Evolutionary conservation across 2,329 filamentous ascomycete species (phyloP), one percentile per base, ranked within the genome.

Genomic region (Hortaea sp.): DNA sequence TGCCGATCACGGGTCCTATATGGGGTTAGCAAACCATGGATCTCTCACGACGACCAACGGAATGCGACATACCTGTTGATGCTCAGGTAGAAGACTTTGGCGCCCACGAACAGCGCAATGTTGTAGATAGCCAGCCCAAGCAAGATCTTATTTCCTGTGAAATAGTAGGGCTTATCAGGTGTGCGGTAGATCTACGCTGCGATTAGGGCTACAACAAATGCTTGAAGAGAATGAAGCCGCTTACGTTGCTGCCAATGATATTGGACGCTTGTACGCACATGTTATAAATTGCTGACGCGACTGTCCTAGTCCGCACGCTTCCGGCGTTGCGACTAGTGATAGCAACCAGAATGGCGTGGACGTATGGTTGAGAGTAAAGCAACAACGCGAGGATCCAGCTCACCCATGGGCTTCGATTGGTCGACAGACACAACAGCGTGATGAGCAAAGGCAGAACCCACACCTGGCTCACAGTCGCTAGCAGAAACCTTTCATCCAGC

Each of bases 221-320:
- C 7, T 12, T 7, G 13, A 7, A 10, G 37, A 5, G 9, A n/a
- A 7, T n/a, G 13, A 10, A 13, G 7, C 3, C 13, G 7, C 37
- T 12, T 12, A 55, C 51, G 40, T 62, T 57, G 5, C 46, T 57
- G 7, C 63, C 61, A 46, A 69, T 63, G 45, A 71, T 61, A 29
- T 61, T 65, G 5, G 62, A 64, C 6, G 63, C 55, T 42, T 71
- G 68, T 9, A 69, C 66, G 30, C 59, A 60, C 51, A 71, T 68
- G 56, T 82, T 83, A 62, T 83, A 83, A n/a, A 78, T 64, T 0
- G 77, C 79, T 0, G 78, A 75, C 0, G 77, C 77, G 1, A 85
- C 77, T 1, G 80, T 77, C 5, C 80, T 68, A 5, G 76, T 78
- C 7, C 79, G 70, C 7, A 84, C 78, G 1, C 74, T 70, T 51